phyloP scores from a whole-genome alignment of 2,329 filamentous ascomycete genomes.

The Colletotrichum eleusines region DNA sequence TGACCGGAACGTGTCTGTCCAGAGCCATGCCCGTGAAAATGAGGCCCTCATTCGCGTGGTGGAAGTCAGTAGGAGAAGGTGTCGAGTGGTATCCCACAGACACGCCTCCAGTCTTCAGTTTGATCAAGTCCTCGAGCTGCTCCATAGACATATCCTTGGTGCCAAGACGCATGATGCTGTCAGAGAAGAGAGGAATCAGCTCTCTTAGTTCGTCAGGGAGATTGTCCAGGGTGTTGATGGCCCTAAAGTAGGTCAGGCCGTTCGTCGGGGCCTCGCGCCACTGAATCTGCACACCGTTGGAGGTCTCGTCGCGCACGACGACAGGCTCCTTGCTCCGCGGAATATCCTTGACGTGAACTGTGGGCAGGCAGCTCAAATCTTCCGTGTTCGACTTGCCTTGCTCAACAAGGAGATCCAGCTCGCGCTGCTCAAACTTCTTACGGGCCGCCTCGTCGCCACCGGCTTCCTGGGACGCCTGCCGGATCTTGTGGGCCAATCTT shows the following conservation, averaged over 20 bases:
- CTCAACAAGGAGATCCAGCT: constrained; percentile 82
- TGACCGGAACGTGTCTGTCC: constrained; percentile 88
- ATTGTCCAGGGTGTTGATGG: constrained; percentile 82
- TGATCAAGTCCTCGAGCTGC: constrained; percentile 94
- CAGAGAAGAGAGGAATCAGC: constrained; percentile 89
- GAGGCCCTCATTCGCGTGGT: constrained; percentile 81
- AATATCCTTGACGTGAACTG: constrained; percentile 90
- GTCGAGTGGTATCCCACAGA: constrained; percentile 87
- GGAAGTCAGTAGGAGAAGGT: constrained; percentile 79
- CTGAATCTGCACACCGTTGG: constrained; percentile 78
- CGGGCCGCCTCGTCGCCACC: constrained; percentile 79
- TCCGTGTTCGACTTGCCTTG: constrained; percentile 88
- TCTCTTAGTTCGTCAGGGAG: constrained; percentile 87
- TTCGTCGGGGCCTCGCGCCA: constrained; percentile 96
- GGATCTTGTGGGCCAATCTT: constrained; percentile 80
- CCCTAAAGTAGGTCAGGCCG: constrained; percentile 94
- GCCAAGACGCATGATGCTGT: constrained; percentile 92
- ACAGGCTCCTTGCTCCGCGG: constrained; percentile 77
- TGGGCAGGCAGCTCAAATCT: constrained; percentile 88
- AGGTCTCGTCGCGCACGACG: constrained; percentile 71
- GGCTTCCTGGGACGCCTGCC: constrained; percentile 74
- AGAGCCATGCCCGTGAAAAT: constrained; percentile 88
- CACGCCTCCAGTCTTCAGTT: constrained; percentile 93
- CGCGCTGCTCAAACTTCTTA: constrained; percentile 78
- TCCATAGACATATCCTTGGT: constrained; percentile 92